These are phyloP conservation scores for Aureobasidium pullulans DNA, from an alignment of 2,329 filamentous ascomycete species.

Conservation along the genomic window DNA sequence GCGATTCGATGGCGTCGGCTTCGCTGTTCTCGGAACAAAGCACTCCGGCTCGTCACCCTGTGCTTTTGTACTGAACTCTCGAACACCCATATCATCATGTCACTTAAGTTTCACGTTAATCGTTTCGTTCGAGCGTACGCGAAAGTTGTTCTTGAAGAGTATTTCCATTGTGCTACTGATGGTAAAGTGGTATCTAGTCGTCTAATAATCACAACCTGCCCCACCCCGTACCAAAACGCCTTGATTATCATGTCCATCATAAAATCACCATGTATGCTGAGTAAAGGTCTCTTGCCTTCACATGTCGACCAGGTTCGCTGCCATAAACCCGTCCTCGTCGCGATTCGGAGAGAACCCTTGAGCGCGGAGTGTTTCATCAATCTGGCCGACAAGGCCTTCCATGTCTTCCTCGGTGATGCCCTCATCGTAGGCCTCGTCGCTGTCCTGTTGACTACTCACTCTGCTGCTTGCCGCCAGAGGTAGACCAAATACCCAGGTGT, in stretches of 20 bases:
- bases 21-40: not conserved
- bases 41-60: not conserved
- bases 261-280: not conserved
- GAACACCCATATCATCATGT: too few species aligned
- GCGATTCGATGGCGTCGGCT: not conserved
- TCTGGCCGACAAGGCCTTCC: constrained; percentile 15
- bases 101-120: too few species aligned
- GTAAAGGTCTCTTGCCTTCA: not conserved
- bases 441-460: constrained; percentile 6
- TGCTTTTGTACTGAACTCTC: not conserved
- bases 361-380: constrained; percentile 14
- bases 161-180: not conserved
- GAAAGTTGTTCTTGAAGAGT: not conserved
- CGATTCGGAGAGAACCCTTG: not conserved
- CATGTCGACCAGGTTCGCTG: constrained; percentile 7
- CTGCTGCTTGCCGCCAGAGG: not conserved
- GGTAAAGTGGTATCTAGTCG: constrained; percentile 4
- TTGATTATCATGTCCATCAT: not conserved
- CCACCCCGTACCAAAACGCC: not conserved
- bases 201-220: constrained; percentile 1
- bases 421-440: not conserved
- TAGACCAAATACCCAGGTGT: constrained; percentile 6
- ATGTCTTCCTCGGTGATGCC: constrained; percentile 15
- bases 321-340: not conserved
- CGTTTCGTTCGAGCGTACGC: too few species aligned